Conservation (phyloP, 345 rosid species). For the Euphorbia pulcherrima region DNA sequence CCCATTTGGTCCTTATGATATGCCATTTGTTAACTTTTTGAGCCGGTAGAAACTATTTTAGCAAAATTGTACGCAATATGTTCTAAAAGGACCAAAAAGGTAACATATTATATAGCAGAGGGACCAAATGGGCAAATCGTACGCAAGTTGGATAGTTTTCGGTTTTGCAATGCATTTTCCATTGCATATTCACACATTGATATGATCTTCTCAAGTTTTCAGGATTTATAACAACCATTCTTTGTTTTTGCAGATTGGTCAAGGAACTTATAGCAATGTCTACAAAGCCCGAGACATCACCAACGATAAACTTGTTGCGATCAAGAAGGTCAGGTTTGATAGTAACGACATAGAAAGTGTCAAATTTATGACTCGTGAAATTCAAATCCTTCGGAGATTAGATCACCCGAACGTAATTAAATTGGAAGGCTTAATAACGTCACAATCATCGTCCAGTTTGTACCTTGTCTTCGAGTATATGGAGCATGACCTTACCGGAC, state of each 20-base stretch:
- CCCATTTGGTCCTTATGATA: too few species aligned
- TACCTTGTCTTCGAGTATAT: conserved; percentile 94
- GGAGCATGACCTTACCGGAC: conserved; percentile 98
- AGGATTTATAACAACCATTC: too few species aligned
- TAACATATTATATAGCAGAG: too few species aligned
- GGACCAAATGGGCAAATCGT: too few species aligned
- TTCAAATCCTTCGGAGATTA: conserved; percentile 68
- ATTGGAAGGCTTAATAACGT: conserved; percentile 86
- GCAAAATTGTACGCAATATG: too few species aligned
- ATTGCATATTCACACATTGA: too few species aligned
- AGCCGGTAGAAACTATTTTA: too few species aligned
- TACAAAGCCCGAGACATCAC: conserved; percentile 77
- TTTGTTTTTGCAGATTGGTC: conserved; percentile 85
- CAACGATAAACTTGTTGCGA: conserved; percentile 66
- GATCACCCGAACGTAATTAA: conserved; percentile 92
- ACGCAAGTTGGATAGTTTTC: too few species aligned
- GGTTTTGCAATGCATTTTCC: too few species aligned
- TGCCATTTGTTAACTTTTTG: too few species aligned
- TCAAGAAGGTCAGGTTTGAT: conserved; percentile 83
- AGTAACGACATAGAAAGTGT: conserved; percentile 73
- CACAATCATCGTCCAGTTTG: conserved; percentile 61
- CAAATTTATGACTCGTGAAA: conserved; percentile 93
- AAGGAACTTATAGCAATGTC: conserved; percentile 92
- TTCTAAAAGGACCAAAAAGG: too few species aligned
- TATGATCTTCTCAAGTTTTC: too few species aligned